Percentiles rank a stretch among this genome's conserved stretches.
Evolutionary conservation across 2,329 filamentous ascomycete genomes (phyloP).

Genomic region (Biscogniauxia mediterranea): DNA sequence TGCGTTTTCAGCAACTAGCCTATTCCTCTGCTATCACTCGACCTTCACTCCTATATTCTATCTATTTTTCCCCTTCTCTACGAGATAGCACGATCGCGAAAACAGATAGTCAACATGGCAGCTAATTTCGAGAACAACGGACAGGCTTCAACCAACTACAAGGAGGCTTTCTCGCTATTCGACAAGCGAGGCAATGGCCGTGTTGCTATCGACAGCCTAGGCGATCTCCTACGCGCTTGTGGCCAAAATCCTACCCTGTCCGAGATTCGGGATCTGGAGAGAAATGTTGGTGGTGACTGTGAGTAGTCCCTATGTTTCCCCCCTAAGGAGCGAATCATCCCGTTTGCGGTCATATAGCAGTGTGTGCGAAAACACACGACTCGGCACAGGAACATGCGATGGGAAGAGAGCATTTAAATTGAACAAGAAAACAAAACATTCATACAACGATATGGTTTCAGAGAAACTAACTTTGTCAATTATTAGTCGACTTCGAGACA

Average conservation of each 20-base stretch:
- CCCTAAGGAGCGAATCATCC: not conserved
- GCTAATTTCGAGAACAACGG: slow-evolving; percentile 33
- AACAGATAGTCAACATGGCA: slow-evolving; percentile 25
- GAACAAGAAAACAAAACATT: not conserved
- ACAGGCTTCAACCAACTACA: slow-evolving; percentile 93
- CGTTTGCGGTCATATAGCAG: not conserved
- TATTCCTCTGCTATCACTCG: too few relatives aligned
- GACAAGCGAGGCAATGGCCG: slow-evolving; percentile 98
- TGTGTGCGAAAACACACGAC: not conserved
- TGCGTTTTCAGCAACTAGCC: too few relatives aligned
- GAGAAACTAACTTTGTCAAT: too few relatives aligned
- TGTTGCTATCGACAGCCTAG: slow-evolving; percentile 80
- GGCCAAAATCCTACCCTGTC: slow-evolving; percentile 95
- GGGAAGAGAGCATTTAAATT: not conserved
- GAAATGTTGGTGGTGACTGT: slow-evolving; percentile 88
- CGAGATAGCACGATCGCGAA: slow-evolving; percentile 8
- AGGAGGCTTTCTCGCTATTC: slow-evolving; percentile 99
- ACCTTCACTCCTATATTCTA: slow-evolving; percentile 2
- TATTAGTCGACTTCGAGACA: slow-evolving; percentile 90
- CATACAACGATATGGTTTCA: too few relatives aligned
- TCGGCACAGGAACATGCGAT: not conserved
- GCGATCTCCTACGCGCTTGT: slow-evolving; percentile 92
- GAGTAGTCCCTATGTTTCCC: slow-evolving; percentile 43
- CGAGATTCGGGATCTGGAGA: slow-evolving; percentile 91
- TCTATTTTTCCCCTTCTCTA: slow-evolving; percentile 8